phyloP scores from a whole-genome alignment of 2,329 filamentous ascomycete genomes.

The Microdochium bolleyi region DNA sequence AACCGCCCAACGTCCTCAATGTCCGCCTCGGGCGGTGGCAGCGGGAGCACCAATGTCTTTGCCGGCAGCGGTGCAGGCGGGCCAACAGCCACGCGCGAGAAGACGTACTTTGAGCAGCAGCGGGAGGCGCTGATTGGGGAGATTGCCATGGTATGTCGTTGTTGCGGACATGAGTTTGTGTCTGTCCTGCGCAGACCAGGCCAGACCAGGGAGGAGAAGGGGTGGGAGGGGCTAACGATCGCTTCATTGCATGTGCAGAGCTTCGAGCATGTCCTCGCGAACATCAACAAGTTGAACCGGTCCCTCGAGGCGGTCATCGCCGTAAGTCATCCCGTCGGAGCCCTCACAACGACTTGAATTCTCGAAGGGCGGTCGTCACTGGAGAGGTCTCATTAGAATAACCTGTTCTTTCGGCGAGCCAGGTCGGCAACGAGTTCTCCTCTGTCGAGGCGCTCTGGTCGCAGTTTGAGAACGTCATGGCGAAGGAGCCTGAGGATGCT shows the following conservation, averaged over 20 bases:
- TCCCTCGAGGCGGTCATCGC: conserved; percentile 86
- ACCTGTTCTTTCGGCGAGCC: too few relatives aligned
- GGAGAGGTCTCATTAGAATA: too few relatives aligned
- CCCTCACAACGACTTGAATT: background rate
- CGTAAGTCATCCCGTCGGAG: conserved; percentile 42
- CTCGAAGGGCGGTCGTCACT: too few relatives aligned
- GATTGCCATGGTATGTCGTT: conserved; percentile 56
- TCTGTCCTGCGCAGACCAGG: conserved; percentile 1
- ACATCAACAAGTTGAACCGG: conserved; percentile 92
- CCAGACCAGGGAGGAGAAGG: background rate
- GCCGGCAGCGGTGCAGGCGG: background rate
- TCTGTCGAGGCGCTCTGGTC: conserved; percentile 96
- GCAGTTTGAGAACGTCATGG: conserved; percentile 95
- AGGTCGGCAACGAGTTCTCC: conserved; percentile 95
- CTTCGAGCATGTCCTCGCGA: conserved; percentile 87
- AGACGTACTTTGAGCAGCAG: conserved; percentile 69
- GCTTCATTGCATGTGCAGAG: conserved; percentile 30
- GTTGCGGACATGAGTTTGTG: background rate
- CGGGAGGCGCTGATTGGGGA: conserved; percentile 63
- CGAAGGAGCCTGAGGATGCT: conserved; percentile 45
- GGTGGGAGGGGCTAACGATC: background rate
- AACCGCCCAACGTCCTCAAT: background rate
- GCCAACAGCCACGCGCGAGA: too few relatives aligned
- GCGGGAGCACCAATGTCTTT: conserved; percentile 5
- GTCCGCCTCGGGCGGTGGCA: background rate